Evolutionary conservation across 202 grass and related monocot genomes (phyloP).

Genomic region (Setaria italica): DNA sequence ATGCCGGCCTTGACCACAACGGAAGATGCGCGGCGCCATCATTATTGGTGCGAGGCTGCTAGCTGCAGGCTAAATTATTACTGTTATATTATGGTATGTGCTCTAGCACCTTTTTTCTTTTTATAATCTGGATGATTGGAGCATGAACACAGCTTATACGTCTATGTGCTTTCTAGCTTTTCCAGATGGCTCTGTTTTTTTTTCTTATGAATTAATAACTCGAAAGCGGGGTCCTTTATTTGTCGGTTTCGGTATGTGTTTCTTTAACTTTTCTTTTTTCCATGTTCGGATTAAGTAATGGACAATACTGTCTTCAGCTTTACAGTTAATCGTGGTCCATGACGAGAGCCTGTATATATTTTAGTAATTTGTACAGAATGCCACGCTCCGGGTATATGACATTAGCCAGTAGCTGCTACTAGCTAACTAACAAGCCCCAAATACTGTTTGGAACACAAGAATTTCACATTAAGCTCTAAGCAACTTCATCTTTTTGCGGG

Average conservation of each 20-base stretch:
- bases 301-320: background rate
- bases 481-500: background rate
- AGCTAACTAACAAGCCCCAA: background rate
- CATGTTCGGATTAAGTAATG: background rate
- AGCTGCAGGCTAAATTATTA: no score
- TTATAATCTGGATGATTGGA: background rate
- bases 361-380: background rate
- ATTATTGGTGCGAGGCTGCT: background rate
- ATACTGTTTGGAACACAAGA: background rate
- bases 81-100: background rate
- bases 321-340: constrained; percentile 1
- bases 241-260: background rate
- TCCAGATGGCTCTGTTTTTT: background rate
- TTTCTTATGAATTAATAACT: background rate
- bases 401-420: background rate
- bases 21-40: constrained; percentile 20
- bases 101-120: background rate
- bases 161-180: background rate
- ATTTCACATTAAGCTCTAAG: background rate
- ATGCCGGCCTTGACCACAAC: background rate
- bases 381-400: background rate
- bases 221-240: background rate
- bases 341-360: background rate
- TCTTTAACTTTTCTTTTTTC: background rate
- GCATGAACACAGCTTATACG: background rate